These are phyloP conservation scores for Trichosporon coremiiforme DNA, from an alignment of 1,284 basidiomycete genomes.

Conservation along the genomic window DNA sequence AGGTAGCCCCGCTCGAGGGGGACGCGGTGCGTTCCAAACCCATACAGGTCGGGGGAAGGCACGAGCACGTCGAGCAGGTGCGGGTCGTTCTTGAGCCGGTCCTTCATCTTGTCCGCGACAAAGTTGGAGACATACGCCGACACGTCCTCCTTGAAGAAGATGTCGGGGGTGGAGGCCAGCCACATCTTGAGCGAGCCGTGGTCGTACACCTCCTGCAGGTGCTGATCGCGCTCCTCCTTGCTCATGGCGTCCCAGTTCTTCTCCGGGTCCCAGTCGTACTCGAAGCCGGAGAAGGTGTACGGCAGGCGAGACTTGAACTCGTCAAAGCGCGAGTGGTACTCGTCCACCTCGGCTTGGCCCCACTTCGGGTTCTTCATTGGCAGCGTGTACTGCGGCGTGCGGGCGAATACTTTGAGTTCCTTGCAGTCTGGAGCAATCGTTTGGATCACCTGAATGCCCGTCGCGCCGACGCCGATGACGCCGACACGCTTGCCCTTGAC, in stretches of 20 bases:
- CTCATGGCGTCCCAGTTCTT: not conserved
- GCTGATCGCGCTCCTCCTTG: slow-evolving; percentile 20
- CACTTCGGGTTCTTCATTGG: slow-evolving; percentile 29
- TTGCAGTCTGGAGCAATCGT: slow-evolving; percentile 18
- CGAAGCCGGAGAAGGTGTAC: slow-evolving; percentile 23
- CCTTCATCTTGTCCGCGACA: slow-evolving; percentile 24
- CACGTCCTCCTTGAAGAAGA: slow-evolving; percentile 25
- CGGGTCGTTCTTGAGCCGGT: slow-evolving; percentile 26
- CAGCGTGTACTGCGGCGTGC: slow-evolving; percentile 28
- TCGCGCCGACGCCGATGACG: slow-evolving; percentile 25
- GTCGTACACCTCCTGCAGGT: slow-evolving; percentile 23
- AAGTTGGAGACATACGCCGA: slow-evolving; percentile 21
- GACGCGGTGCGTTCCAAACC: slow-evolving; percentile 28
- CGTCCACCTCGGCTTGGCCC: slow-evolving; percentile 12
- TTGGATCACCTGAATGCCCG: slow-evolving; percentile 31
- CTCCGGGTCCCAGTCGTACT: slow-evolving; percentile 22
- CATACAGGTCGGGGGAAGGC: slow-evolving; percentile 20
- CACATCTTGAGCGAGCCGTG: slow-evolving; percentile 30
- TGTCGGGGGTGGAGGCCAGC: slow-evolving; percentile 27
- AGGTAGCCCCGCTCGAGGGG: slow-evolving; percentile 29
- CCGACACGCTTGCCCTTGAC: slow-evolving; percentile 23
- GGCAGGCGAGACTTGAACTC: slow-evolving; percentile 15
- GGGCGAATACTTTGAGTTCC: slow-evolving; percentile 28
- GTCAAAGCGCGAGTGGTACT: slow-evolving; percentile 21
- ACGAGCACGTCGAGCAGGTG: slow-evolving; percentile 25